Evolutionary conservation across 495 filamentous ascomycete genomes (phyloP).

Genomic region (Penicillium crystallinum): DNA sequence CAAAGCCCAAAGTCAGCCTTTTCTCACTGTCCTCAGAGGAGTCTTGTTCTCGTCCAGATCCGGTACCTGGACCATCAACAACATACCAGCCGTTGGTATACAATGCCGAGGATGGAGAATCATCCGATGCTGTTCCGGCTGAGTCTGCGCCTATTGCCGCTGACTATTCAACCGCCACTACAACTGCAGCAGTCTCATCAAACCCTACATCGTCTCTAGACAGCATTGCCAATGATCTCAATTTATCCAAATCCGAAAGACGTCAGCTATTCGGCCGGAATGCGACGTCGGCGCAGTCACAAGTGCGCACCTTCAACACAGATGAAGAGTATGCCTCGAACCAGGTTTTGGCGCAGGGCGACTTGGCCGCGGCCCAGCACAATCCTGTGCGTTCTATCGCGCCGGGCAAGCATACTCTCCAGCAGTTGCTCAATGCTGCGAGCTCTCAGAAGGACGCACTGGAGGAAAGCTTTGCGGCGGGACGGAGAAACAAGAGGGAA

Average conservation of each 20-base stretch:
- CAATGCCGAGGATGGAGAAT: slow-evolving; percentile 23
- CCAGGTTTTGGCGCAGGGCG: slow-evolving; percentile 46
- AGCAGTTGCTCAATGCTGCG: slow-evolving; percentile 78
- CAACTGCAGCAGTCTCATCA: slow-evolving; percentile 17
- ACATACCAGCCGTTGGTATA: slow-evolving; percentile 52
- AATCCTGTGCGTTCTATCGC: slow-evolving; percentile 79
- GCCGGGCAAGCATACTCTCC: slow-evolving; percentile 82
- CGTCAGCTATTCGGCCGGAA: slow-evolving; percentile 79
- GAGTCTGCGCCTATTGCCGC: slow-evolving; percentile 10
- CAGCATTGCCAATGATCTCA: slow-evolving; percentile 64
- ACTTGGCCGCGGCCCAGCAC: slow-evolving; percentile 63
- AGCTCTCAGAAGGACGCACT: slow-evolving; percentile 74
- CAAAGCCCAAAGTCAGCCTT: slow-evolving; percentile 55
- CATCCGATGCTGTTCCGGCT: slow-evolving; percentile 17
- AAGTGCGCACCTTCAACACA: slow-evolving; percentile 76
- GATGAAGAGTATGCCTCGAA: slow-evolving; percentile 81
- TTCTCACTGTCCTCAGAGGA: slow-evolving; percentile 50
- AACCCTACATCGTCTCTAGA: slow-evolving; percentile 35
- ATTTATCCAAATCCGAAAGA: slow-evolving; percentile 64
- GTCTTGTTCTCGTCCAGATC: slow-evolving; percentile 3
- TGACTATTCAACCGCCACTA: slow-evolving; percentile 16
- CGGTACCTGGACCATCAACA: slow-evolving; percentile 5
- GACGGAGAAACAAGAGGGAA: slow-evolving; percentile 67
- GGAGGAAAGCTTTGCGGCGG: slow-evolving; percentile 81
- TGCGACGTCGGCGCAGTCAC: slow-evolving; percentile 30